Evolutionary conservation across 2,329 filamentous ascomycete species (phyloP), one percentile per base, ranked within the genome.

Genomic region (Diaporthe citrichinensis): DNA sequence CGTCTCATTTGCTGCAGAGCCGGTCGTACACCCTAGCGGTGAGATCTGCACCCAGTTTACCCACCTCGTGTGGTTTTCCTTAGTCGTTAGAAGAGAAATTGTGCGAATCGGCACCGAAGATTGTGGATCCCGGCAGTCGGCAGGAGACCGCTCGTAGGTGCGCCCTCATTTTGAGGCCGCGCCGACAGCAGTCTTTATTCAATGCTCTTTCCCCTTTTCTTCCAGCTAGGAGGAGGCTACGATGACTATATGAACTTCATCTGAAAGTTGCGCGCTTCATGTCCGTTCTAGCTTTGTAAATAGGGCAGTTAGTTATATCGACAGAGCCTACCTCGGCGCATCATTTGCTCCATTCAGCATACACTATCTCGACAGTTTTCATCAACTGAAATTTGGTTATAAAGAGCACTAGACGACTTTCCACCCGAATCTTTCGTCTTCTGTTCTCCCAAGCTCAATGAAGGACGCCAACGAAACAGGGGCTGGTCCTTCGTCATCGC

Each of bases 91-190:
- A 68, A 53, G 4, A 61, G 46, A 39, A 28, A 31, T 53, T 53
- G 46, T 68, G 65, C 65, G 65, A n/a, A 25, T 69, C 65, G 65
- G 65, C 49, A 69, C 65, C 65, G 65, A 69, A 28, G 15, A 53
- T 39, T 28, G 65, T 68, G 65, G 62, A 53, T 53, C 34, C 34
- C 65, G 65, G 65, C 23, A 68, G 31, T 68, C 46, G 65, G 62
- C 44, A 44, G 15, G 61, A 67, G 41, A 6, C 28, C 41, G 31
- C 23, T 68, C 46, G 14, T 36, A 46, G 44, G 23, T 53, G 62
- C 20, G 14, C 31, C 28, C 34, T 53, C 17, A 10, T 23, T n/a
- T 55, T 53, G 39, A 53, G 65, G 49, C n/a, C n/a, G 53, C 34
- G 62, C 62, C 62, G 12, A 39, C 46, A 39, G 28, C 31, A 68